A percentile compares a stretch with the other conserved stretches of the same genome.
Conservation (phyloP, 768 basidiomycete genomes). For the Rhodocollybia butyracea region DNA sequence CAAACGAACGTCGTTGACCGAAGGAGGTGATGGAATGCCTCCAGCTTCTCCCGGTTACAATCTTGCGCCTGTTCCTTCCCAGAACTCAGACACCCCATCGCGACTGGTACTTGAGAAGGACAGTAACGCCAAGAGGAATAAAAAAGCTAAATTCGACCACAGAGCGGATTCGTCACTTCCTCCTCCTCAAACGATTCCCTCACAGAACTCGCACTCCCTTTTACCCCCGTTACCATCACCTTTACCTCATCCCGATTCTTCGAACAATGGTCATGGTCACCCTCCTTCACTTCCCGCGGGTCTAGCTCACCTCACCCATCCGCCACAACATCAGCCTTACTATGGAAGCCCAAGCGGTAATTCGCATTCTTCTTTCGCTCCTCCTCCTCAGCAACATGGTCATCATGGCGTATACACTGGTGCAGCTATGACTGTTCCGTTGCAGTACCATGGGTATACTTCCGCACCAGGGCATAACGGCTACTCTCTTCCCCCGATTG, state of each 20-base stretch:
- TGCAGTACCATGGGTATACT: not conserved
- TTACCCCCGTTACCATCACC: not conserved
- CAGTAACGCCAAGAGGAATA: not conserved
- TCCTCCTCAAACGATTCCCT: too few species aligned
- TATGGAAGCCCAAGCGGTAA: not conserved
- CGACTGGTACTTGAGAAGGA: not conserved
- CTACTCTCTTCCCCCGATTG: not conserved
- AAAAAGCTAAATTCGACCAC: not conserved
- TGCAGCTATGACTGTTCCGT: not conserved
- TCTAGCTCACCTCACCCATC: not conserved
- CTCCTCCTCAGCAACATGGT: not conserved
- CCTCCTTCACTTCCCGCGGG: not conserved
- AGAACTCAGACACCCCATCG: not conserved
- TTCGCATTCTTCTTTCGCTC: not conserved
- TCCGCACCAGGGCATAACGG: not conserved
- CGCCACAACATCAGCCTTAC: constrained; percentile 4
- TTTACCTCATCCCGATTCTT: not conserved
- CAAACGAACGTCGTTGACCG: constrained; percentile 60
- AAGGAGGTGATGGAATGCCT: not conserved
- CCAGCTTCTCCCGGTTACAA: not conserved
- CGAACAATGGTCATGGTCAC: not conserved
- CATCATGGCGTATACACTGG: not conserved
- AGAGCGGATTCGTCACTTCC: not conserved
- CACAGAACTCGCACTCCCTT: not conserved
- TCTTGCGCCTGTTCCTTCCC: not conserved